Base-by-base conservation (phyloP, 2,329 filamentous ascomycete species). In the Xylariaceae sp. region DNA sequence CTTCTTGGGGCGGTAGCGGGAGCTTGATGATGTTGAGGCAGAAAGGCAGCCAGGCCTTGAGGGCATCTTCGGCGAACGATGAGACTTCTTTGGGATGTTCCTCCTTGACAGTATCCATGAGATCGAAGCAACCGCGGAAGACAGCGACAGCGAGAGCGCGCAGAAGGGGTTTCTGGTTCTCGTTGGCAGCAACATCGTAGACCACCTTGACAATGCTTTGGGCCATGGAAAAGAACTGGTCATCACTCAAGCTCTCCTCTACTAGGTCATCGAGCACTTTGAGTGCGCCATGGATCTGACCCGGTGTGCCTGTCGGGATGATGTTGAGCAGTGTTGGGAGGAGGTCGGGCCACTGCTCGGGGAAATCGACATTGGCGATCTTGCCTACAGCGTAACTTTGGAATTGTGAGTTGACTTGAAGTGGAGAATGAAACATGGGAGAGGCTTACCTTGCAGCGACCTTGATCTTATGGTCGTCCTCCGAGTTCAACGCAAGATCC, bases 91-190 rank as follows among this genome's bases (percentile, higher is more conserved):
- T 80, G 64, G 89, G 89, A 72, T 97, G 89, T 61, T 96, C 90
- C 60, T 96, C 92, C 77, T 96, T 88, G 60, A 97, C 89, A 83
- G 97, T 96, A 72, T 97, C 91, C 74, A 99, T 83, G 51, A 94
- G 89, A 68, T 97, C 91, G 69, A 99, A 96, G 72, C 90, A 96
- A 45, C 85, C 85, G 51, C 90, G 83, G 77, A 97, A 96, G 52
- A 97, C 89, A 39, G 88, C 90, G 40, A 97, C 87, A 38, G 94
- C 89, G 60, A 97, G 77, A 31, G 91, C 90, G 55, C 94, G 83
- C 53, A 96, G 77, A 54, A 84, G 83, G 10, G 88, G 80, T 66
- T 89, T 91, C 62, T 89, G 84, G 55, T 79, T 79, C 53, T 88
- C 82, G 67, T 89, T 89, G 51, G 89, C 79, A 13, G 92, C 90